Evolutionary conservation across 1,284 basidiomycete genomes (phyloP).

Genomic region (Malassezia pachydermatis): DNA sequence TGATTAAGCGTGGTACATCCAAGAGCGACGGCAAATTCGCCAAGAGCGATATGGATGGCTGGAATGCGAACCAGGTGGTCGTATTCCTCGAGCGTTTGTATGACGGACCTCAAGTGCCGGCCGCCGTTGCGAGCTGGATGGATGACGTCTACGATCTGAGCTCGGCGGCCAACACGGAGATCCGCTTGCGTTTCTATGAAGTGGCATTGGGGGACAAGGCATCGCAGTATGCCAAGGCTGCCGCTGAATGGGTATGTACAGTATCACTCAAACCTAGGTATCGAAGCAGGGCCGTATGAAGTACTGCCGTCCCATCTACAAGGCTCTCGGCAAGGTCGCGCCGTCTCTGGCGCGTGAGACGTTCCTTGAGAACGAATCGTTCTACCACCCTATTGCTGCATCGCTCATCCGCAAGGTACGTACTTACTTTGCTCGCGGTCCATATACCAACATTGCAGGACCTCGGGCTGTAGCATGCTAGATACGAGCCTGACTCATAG

Average conservation of each 20-base stretch:
- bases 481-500: conserved; percentile 9
- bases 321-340: conserved; percentile 55
- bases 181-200: conserved; percentile 52
- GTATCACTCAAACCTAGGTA: conserved; percentile 19
- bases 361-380: conserved; percentile 54
- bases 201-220: conserved; percentile 50
- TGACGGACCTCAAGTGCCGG: conserved; percentile 41
- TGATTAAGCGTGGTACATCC: conserved; percentile 17
- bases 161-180: conserved; percentile 51
- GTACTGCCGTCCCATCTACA: conserved; percentile 52
- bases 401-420: conserved; percentile 43
- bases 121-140: conserved; percentile 43
- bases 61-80: conserved; percentile 47
- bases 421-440: conserved; percentile 4
- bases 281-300: conserved; percentile 50
- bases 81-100: conserved; percentile 53
- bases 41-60: conserved; percentile 31
- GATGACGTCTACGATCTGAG: conserved; percentile 51
- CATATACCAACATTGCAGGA: conserved; percentile 9
- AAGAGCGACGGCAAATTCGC: conserved; percentile 23
- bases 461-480: conserved; percentile 11
- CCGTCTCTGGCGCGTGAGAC: conserved; percentile 56
- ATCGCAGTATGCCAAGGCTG: conserved; percentile 50
- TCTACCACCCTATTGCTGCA: conserved; percentile 51
- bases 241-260: conserved; percentile 50